Evolutionary conservation across 805 yeast species (phyloP).

Genomic region (Suhomyces sp.): DNA sequence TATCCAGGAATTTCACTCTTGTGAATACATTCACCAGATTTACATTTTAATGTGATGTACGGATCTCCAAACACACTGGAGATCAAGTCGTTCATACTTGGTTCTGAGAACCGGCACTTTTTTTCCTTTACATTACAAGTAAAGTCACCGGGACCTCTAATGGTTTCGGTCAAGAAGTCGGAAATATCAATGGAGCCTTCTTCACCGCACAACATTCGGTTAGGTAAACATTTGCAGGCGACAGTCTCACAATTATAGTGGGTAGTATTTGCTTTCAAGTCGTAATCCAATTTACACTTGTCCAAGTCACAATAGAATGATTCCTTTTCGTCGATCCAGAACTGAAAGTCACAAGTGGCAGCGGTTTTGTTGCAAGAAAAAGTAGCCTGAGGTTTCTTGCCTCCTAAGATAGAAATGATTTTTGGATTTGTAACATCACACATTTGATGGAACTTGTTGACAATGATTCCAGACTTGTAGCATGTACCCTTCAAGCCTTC

Average conservation of each 20-base stretch:
- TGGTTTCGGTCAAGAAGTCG: constrained; percentile 86
- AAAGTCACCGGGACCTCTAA: constrained; percentile 91
- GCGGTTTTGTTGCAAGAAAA: constrained; percentile 77
- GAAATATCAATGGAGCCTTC: constrained; percentile 92
- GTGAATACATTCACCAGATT: constrained; percentile 89
- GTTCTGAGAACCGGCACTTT: constrained; percentile 82
- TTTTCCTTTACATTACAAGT: constrained; percentile 64
- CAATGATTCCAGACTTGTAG: constrained; percentile 78
- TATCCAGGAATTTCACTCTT: constrained; percentile 92
- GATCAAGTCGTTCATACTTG: constrained; percentile 92
- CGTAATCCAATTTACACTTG: constrained; percentile 68
- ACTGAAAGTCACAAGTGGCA: constrained; percentile 78
- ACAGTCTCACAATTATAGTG: constrained; percentile 75
- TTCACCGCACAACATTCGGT: constrained; percentile 89
- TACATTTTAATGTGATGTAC: constrained; percentile 74
- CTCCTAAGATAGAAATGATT: constrained; percentile 74
- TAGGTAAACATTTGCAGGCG: constrained; percentile 89
- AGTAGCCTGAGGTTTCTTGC: constrained; percentile 86
- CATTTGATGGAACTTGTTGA: constrained; percentile 79
- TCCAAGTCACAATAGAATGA: constrained; percentile 85
- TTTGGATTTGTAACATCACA: constrained; percentile 92
- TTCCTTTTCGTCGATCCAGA: constrained; percentile 91
- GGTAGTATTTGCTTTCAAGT: constrained; percentile 60
- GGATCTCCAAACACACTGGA: constrained; percentile 94
- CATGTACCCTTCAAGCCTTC: constrained; percentile 84